A percentile compares a stretch with the other conserved stretches of the same genome.
Conservation (phyloP, 192 early-diverging fungal species). For the Pilobolus umbonatus region DNA sequence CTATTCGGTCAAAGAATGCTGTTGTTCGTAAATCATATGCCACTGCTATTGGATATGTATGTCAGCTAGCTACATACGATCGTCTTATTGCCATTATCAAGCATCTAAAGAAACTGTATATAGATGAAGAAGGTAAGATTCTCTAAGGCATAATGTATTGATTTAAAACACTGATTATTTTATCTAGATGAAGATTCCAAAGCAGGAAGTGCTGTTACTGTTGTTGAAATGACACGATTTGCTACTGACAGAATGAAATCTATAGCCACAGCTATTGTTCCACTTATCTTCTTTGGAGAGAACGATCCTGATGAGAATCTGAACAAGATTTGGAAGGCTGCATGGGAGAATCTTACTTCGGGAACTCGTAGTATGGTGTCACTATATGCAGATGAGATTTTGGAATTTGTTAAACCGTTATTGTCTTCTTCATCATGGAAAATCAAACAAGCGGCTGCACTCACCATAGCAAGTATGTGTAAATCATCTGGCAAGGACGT, state of each 20-base stretch:
- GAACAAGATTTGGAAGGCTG: conserved; percentile 59
- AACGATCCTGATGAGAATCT: conserved; percentile 56
- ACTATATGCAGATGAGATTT: conserved; percentile 60
- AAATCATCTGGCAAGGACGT: conserved; percentile 46
- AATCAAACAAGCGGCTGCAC: conserved; percentile 71
- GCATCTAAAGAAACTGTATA: conserved; percentile 70
- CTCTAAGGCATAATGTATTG: background rate
- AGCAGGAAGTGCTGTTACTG: conserved; percentile 57
- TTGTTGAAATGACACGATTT: conserved; percentile 64
- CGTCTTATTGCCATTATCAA: conserved; percentile 61
- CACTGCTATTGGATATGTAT: conserved; percentile 77
- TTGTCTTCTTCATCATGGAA: conserved; percentile 67
- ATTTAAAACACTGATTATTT: conserved; percentile 4
- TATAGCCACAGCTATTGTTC: conserved; percentile 55
- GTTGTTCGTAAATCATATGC: conserved; percentile 84
- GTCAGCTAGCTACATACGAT: conserved; percentile 50
- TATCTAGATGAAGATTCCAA: conserved; percentile 64
- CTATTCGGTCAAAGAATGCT: conserved; percentile 72
- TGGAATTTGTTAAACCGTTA: conserved; percentile 47
- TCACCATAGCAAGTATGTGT: conserved; percentile 58
- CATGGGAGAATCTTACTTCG: conserved; percentile 73
- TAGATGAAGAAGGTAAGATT: conserved; percentile 56
- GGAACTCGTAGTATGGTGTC: conserved; percentile 59
- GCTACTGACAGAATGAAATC: conserved; percentile 55
- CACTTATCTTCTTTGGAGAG: conserved; percentile 65